These are phyloP conservation scores for Arabis alpina DNA, from an alignment of 345 rosid genomes.

Conservation along the genomic window DNA sequence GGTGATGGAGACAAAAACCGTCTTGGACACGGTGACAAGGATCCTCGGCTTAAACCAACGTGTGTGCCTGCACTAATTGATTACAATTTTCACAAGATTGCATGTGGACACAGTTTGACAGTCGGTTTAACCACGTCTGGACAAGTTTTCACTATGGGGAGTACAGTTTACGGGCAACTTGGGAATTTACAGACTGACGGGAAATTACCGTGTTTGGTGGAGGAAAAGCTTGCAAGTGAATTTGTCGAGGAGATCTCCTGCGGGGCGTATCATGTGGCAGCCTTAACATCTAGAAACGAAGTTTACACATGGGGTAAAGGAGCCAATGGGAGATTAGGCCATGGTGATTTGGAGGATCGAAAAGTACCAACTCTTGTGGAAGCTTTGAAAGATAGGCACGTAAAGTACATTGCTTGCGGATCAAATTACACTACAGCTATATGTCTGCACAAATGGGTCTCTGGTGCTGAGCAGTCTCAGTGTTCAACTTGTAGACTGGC, in stretches of 20 bases:
- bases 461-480: constrained; percentile 94
- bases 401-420: constrained; percentile 89
- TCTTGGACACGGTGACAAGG: constrained; percentile 97
- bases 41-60: constrained; percentile 86
- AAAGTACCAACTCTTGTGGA: constrained; percentile 84
- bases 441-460: constrained; percentile 96
- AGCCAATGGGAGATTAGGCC: constrained; percentile 97
- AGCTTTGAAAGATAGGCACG: constrained; percentile 87
- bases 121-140: constrained; percentile 89
- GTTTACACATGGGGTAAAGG: constrained; percentile 99
- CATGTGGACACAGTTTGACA: constrained; percentile 95
- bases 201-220: constrained; percentile 73
- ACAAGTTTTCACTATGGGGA: constrained; percentile 90
- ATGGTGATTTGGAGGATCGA: constrained; percentile 92
- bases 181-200: constrained; percentile 85
- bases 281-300: constrained; percentile 77
- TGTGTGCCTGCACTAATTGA: constrained; percentile 92
- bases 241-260: constrained; percentile 84
- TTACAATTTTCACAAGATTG: constrained; percentile 79
- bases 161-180: constrained; percentile 94
- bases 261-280: constrained; percentile 91
- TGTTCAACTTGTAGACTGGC: constrained; percentile 91
- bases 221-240: constrained; percentile 76
- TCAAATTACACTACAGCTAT: constrained; percentile 86
- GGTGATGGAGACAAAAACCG: constrained; percentile 98